Base-by-base conservation (phyloP, 2,329 filamentous ascomycete species). In the Sarocladium strictum region DNA sequence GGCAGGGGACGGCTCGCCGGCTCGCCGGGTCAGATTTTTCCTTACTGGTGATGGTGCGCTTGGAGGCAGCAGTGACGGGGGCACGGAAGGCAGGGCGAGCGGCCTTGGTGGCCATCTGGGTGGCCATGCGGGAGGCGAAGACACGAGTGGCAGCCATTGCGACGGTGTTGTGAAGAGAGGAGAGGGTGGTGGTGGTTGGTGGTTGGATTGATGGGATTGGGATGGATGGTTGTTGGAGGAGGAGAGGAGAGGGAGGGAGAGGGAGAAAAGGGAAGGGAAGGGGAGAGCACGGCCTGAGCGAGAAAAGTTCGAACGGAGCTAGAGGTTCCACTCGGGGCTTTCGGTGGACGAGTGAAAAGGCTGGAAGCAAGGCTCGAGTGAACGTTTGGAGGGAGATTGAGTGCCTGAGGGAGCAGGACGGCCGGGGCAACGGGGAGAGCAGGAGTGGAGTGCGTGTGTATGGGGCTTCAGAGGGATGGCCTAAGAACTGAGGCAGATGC, bases 71-170 rank as follows among this genome's bases (percentile, higher is more conserved):
- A 72, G 78, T 76, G 67, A 84, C 68, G 70, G 80, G 78, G 68
- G 79, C 77, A 68, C 85, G 85, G 70, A 85, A 74, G 73, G 84
- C 84, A 77, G 87, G 86, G 75, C 87, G 87, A 75, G 86, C 86
- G 75, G 84, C 85, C 84, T 87, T 89, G 77, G 80, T 76, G 73
- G 85, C 83, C 83, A 87, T 86, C 77, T 86, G 82, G 72, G 84
- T 80, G 75, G 86, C 85, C 79, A 90, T 81, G 75, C 87, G 84
- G 70, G 86, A 85, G 73, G 87, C 84, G 77, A 89, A 80, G 74
- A 90, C 81, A 78, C 87, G 87, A 74, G 83, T 78, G 75, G 87
- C 84, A 75, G 87, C 85, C 87, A 91, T 91, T 89, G 81, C 83
- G 81, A 84, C 76, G 78, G 78, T 74, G 76, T 62, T 68, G 49